Conservation (phyloP, 1,284 basidiomycete genomes). For the Bjerkandera adusta region DNA sequence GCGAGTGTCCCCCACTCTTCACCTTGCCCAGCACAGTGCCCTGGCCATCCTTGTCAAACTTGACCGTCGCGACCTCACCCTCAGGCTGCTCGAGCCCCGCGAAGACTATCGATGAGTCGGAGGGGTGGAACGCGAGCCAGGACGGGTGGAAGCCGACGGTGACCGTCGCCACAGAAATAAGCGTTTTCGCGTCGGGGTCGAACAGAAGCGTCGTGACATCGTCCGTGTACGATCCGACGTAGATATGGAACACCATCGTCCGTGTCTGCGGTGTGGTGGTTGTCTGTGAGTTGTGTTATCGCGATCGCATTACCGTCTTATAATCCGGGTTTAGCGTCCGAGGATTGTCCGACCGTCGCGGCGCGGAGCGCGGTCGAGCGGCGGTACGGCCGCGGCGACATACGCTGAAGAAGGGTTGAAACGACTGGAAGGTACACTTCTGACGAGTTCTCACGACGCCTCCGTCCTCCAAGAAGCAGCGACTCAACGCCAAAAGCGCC, state of each 20-base stretch:
- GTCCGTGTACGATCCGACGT: constrained; percentile 65
- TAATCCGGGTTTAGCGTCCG: constrained; percentile 13
- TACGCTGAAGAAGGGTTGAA: no score
- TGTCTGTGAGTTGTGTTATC: background rate
- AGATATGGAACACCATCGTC: constrained; percentile 43
- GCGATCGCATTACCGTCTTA: background rate
- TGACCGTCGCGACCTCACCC: constrained; percentile 55
- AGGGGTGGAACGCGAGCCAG: constrained; percentile 63
- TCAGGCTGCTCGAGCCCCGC: constrained; percentile 55
- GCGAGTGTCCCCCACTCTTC: constrained; percentile 55
- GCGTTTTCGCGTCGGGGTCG: constrained; percentile 33
- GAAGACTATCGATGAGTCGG: constrained; percentile 50
- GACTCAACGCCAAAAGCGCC: no score
- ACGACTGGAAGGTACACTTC: no score
- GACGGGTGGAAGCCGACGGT: constrained; percentile 64
- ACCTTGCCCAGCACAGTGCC: constrained; percentile 43
- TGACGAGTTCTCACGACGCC: no score
- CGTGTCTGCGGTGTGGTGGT: background rate
- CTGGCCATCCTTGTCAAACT: constrained; percentile 42
- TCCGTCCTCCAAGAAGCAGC: no score
- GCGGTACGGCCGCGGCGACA: background rate
- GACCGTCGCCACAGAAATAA: constrained; percentile 43
- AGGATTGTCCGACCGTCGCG: constrained; percentile 28
- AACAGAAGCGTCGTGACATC: constrained; percentile 50
- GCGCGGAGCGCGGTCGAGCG: background rate